phyloP scores from a whole-genome alignment of 768 basidiomycete species.

The Tulasnella sp. region DNA sequence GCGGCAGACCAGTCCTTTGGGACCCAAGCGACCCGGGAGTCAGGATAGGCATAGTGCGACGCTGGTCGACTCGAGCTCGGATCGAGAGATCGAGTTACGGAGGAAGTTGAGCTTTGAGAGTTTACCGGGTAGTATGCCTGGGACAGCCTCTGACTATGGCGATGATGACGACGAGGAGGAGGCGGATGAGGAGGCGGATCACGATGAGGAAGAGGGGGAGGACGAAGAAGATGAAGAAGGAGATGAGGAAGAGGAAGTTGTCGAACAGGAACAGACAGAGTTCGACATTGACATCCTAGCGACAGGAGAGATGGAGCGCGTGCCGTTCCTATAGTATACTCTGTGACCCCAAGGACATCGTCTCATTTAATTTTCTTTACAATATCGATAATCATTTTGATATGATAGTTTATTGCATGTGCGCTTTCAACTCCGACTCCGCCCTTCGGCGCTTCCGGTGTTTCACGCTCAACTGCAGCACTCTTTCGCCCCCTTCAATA shows the following conservation, averaged over 20 bases:
- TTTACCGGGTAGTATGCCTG: constrained; percentile 72
- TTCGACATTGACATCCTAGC: constrained; percentile 74
- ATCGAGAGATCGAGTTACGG: constrained; percentile 29
- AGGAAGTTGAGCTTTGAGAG: constrained; percentile 54
- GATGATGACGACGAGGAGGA: constrained; percentile 29
- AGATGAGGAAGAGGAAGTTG: constrained; percentile 38
- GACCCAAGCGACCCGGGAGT: not conserved
- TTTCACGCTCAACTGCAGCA: too few species aligned
- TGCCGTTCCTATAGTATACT: constrained; percentile 35
- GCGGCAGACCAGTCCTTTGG: constrained; percentile 4
- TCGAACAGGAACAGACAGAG: constrained; percentile 55
- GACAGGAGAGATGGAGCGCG: constrained; percentile 74
- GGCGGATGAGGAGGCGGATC: constrained; percentile 26
- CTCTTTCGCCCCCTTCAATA: too few species aligned
- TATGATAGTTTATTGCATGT: too few species aligned
- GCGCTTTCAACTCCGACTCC: too few species aligned
- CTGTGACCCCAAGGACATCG: too few species aligned
- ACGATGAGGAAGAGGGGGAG: constrained; percentile 28
- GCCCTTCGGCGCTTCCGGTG: too few species aligned
- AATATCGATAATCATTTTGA: too few species aligned
- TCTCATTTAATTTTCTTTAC: too few species aligned
- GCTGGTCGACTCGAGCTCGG: constrained; percentile 20
- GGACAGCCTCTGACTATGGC: constrained; percentile 27
- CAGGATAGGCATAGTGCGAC: constrained; percentile 12
- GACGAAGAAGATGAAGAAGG: constrained; percentile 28